A percentile compares a stretch with the other conserved stretches of the same genome.
Conservation (phyloP, 177 flowering plant genomes). For the Telopea speciosissima region DNA sequence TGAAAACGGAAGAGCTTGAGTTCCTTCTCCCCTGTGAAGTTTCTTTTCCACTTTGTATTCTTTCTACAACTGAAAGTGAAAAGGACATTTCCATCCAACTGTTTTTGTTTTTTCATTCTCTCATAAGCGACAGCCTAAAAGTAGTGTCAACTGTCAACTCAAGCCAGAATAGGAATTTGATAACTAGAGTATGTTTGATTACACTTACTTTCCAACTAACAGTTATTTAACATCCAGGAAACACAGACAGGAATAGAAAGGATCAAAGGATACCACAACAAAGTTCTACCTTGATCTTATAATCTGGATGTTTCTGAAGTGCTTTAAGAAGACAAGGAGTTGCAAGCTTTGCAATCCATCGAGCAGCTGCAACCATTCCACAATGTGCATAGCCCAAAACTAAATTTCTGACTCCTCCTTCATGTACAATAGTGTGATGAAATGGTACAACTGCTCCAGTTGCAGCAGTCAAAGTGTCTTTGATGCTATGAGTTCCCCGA, state of each 20-base stretch:
- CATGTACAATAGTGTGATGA: constrained; percentile 84
- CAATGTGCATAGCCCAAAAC: constrained; percentile 99
- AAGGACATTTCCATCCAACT: too few relatives aligned
- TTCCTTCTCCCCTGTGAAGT: too few relatives aligned
- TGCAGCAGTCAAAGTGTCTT: constrained; percentile 95
- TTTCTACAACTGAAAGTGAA: too few relatives aligned
- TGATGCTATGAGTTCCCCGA: constrained; percentile 98
- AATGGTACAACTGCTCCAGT: constrained; percentile 99
- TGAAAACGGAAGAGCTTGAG: too few relatives aligned
- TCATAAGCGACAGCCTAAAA: too few relatives aligned
- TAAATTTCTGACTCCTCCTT: constrained; percentile 86
- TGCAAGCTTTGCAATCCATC: constrained; percentile 94
- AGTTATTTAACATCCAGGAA: too few relatives aligned
- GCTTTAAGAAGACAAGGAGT: constrained; percentile 77
- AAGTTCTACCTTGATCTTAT: constrained; percentile 61
- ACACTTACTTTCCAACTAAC: neutral
- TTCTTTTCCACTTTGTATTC: too few relatives aligned
- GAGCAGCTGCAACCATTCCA: constrained; percentile 99
- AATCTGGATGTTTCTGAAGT: constrained; percentile 56
- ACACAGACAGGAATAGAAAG: neutral
- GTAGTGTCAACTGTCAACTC: too few relatives aligned
- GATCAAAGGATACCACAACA: neutral
- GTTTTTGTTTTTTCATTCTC: too few relatives aligned
- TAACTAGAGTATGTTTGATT: neutral
- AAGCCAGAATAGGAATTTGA: too few relatives aligned